Evolutionary conservation across 139 green algal species (phyloP).

Genomic region (Tetraselmis chui): DNA sequence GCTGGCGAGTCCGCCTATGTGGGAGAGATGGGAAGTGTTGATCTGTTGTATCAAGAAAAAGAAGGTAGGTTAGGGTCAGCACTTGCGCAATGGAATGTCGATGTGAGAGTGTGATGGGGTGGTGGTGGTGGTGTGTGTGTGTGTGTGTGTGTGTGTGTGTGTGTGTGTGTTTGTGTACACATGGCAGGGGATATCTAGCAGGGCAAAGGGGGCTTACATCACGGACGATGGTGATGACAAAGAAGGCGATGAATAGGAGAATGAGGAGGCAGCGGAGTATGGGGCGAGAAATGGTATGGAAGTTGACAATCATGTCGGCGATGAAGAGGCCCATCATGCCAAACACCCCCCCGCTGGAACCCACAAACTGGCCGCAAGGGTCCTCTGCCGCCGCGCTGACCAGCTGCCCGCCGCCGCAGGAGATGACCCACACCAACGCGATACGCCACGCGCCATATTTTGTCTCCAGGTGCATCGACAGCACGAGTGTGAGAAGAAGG

Average conservation of each 20-base stretch:
- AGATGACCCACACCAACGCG: slow-evolving; percentile 24
- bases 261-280: slow-evolving; percentile 45
- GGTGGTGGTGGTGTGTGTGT: too few species aligned
- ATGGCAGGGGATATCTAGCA: too few species aligned
- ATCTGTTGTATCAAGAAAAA: too few species aligned
- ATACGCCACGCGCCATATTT: slow-evolving; percentile 51
- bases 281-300: slow-evolving; percentile 34
- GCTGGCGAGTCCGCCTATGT: slow-evolving; percentile 60
- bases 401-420: slow-evolving; percentile 24
- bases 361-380: slow-evolving; percentile 49
- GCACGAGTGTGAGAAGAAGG: slow-evolving; percentile 42
- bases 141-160: too few species aligned
- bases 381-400: slow-evolving; percentile 50
- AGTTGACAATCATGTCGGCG: slow-evolving; percentile 52
- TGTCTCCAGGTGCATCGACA: slow-evolving; percentile 47
- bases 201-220: too few species aligned
- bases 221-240: slow-evolving; percentile 28
- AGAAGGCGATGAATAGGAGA: slow-evolving; percentile 41
- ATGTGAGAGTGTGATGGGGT: too few species aligned
- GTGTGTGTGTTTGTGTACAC: too few species aligned
- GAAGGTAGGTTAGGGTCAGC: too few species aligned
- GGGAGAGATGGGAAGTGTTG: slow-evolving; percentile 42
- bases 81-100: too few species aligned
- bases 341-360: slow-evolving; percentile 59
- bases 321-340: slow-evolving; percentile 62